These are phyloP conservation scores for Zasmidium cellare DNA, from an alignment of 2,329 filamentous ascomycete species.

Conservation along the genomic window DNA sequence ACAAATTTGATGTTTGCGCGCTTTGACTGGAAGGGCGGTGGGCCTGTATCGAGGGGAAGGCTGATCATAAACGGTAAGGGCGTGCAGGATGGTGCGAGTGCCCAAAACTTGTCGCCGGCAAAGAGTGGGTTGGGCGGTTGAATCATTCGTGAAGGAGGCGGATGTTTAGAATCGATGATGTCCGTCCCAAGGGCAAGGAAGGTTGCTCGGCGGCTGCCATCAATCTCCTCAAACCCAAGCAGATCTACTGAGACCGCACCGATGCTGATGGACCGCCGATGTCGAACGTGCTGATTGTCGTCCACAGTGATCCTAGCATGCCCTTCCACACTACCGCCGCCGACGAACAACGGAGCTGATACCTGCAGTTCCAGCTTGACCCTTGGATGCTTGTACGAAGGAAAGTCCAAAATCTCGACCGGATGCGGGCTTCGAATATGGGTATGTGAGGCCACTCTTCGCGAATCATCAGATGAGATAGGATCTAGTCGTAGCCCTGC, in stretches of 20 bases:
- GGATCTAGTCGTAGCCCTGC: conserved; percentile 42
- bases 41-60: conserved; percentile 55
- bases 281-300: conserved; percentile 43
- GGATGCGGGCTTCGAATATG: conserved; percentile 49
- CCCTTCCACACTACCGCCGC: conserved; percentile 56
- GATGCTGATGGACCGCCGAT: conserved; percentile 48
- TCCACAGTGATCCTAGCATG: conserved; percentile 50
- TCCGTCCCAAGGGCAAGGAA: conserved; percentile 56
- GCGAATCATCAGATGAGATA: conserved; percentile 43
- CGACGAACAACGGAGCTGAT: conserved; percentile 55
- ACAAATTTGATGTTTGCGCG: conserved; percentile 53
- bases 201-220: conserved; percentile 45
- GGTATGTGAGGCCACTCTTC: conserved; percentile 49
- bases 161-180: conserved; percentile 51
- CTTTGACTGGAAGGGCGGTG: conserved; percentile 55
- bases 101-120: conserved; percentile 47
- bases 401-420: conserved; percentile 51
- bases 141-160: conserved; percentile 53
- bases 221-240: conserved; percentile 54
- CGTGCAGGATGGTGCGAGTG: conserved; percentile 48
- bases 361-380: conserved; percentile 52
- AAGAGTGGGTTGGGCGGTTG: conserved; percentile 43
- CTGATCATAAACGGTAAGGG: conserved; percentile 54
- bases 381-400: conserved; percentile 50
- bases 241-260: conserved; percentile 53